Conservation (phyloP, 2,329 filamentous ascomycete genomes). For the Coniochaeta sp. region DNA sequence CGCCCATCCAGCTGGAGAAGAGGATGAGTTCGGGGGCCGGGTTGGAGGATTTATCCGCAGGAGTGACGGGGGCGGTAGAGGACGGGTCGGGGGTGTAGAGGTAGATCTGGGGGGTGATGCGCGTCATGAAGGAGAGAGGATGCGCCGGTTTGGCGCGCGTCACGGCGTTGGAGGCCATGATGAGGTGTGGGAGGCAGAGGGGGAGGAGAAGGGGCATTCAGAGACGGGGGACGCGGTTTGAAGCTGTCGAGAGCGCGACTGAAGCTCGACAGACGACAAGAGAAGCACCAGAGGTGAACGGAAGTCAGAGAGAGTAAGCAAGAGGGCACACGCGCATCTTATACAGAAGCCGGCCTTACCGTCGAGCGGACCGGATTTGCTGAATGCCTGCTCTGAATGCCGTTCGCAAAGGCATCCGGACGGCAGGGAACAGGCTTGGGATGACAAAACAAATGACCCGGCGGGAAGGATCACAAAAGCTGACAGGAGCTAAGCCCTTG, state of each 20-base stretch:
- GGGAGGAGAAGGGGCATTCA: no score
- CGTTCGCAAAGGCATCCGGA: neutral
- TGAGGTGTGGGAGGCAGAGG: neutral
- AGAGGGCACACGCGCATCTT: no score
- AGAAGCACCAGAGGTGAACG: no score
- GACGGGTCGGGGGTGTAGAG: neutral
- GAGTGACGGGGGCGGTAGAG: neutral
- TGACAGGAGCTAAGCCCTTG: no score
- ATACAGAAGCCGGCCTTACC: neutral
- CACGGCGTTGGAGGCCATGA: neutral
- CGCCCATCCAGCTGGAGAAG: constrained; percentile 25
- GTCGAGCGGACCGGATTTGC: neutral
- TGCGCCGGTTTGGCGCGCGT: neutral
- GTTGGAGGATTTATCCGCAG: neutral
- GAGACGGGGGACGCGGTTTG: no score
- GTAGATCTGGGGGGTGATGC: neutral
- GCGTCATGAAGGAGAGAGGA: neutral
- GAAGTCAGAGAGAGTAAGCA: no score
- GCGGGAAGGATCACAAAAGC: no score
- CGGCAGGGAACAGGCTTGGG: no score
- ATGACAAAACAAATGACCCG: no score
- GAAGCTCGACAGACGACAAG: no score
- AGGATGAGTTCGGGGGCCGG: constrained; percentile 21
- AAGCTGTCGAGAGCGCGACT: no score
- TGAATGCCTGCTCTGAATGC: neutral